Conservation (phyloP, 441 rosid species). For the Pelargonium cotyledonis region DNA sequence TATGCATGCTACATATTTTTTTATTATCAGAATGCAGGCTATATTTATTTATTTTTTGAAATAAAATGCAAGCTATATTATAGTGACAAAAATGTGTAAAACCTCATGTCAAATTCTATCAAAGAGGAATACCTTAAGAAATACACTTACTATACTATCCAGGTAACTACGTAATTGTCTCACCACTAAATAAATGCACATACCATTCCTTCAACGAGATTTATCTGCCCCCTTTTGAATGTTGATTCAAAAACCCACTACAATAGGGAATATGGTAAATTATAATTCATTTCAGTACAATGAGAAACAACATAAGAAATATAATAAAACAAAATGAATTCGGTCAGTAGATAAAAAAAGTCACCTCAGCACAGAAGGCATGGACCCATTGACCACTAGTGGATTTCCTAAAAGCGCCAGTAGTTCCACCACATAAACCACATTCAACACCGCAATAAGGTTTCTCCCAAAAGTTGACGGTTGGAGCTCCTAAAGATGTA, state of each 20-base stretch:
- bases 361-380: conserved; percentile 99
- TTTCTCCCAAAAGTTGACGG: conserved; percentile 65
- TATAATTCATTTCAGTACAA: conserved; percentile 2
- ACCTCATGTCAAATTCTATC: neutral
- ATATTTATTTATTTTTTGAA: too few species aligned
- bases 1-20: neutral
- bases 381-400: conserved; percentile 79
- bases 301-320: neutral
- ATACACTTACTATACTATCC: neutral
- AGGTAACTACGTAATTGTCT: neutral
- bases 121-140: neutral
- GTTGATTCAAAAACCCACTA: conserved; percentile 95
- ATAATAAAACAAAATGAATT: neutral
- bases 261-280: conserved; percentile 20
- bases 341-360: conserved; percentile 6
- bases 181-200: conserved; percentile 29
- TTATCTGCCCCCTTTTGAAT: conserved; percentile 91
- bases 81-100: neutral
- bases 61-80: too few species aligned
- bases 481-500: conserved; percentile 46
- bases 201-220: conserved; percentile 91
- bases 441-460: conserved; percentile 62
- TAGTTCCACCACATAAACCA: conserved; percentile 77
- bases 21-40: neutral
- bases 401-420: conserved; percentile 93